phyloP scores from a whole-genome alignment of 2,329 filamentous ascomycete species.

The Cordyceps cicadae region DNA sequence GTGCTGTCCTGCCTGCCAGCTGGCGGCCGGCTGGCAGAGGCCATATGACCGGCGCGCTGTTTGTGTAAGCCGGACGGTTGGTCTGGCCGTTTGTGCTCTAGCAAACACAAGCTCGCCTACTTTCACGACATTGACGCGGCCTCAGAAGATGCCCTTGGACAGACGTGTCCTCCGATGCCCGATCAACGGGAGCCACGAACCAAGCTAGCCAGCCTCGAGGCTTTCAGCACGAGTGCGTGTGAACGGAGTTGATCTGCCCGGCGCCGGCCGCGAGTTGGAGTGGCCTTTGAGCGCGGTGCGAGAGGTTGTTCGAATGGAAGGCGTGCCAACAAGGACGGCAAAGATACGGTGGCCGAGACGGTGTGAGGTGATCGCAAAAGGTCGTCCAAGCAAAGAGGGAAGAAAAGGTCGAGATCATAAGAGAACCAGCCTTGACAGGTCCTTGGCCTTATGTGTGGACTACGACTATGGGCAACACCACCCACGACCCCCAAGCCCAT shows the following conservation, averaged over 20 bases:
- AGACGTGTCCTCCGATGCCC: background rate
- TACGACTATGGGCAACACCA: background rate
- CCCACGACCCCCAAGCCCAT: background rate
- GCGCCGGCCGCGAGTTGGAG: background rate
- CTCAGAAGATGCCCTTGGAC: background rate
- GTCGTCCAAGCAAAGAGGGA: background rate
- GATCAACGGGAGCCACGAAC: background rate
- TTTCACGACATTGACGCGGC: constrained; percentile 3
- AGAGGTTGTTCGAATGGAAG: background rate
- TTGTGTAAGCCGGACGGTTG: background rate
- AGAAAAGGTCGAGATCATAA: background rate
- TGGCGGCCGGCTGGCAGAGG: constrained; percentile 9
- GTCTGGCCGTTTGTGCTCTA: constrained; percentile 1
- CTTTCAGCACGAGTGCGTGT: background rate
- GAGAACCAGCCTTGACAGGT: background rate
- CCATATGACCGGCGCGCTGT: constrained; percentile 3
- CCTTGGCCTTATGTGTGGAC: constrained; percentile 9
- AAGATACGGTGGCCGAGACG: background rate
- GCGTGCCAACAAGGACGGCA: background rate
- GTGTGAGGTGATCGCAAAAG: background rate
- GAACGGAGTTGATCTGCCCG: background rate
- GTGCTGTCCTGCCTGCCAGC: constrained; percentile 8
- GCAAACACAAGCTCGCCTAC: constrained; percentile 1
- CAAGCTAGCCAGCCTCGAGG: background rate
- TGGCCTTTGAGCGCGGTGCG: background rate